Evolutionary conservation across 2,329 filamentous ascomycete species (phyloP), one percentile per base, ranked within the genome.

Genomic region (Apiospora aurea): DNA sequence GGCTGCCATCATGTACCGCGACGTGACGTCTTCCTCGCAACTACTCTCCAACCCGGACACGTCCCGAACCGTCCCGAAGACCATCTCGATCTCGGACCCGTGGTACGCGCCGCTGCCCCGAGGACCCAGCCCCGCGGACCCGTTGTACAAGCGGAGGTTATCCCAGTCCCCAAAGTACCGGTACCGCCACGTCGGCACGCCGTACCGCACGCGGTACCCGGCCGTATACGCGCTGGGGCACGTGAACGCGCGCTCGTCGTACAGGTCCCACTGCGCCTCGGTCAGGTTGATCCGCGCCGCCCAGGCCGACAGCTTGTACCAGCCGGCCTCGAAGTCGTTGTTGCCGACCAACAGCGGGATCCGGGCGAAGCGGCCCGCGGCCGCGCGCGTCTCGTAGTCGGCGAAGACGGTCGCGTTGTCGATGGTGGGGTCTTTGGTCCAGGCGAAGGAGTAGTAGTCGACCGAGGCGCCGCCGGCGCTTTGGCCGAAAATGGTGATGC

Each of bases 151-250:
- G 0, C 84, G 79, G 1, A 84, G 83, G 71, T 87, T 88, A 43
- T 83, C 74, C 84, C 85, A 88, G 74, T 87, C 85, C 26, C 82
- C 86, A 69, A 85, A 81, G 75, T 86, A 88, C 43, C 85, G 83
- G 67, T 83, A 86, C 4, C 80, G 80, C 83, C 84, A 88, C 11
- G 82, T 76, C 0, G 84, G 79, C 2, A 86, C 79, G 7, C 76
- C 79, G 29, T 82, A 75, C 0, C 71, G 66, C 0, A 75, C 75
- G 10, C 84, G 83, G 1, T 80, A 81, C 1, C 75, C 72, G 4
- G 81, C 83, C 34, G 85, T 82, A 71, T 80, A 78, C 1, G 80
- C 77, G 14, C 83, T 82, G 2, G 86, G 84, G 47, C 86, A 88
- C 4, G 83, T 84, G 66, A 86, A 87, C 0, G 83, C 84, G 29